Percentiles rank a stretch among this genome's conserved stretches.
phyloP scores from a whole-genome alignment of 129 eudicot species.

The Tanacetum coccineum region DNA sequence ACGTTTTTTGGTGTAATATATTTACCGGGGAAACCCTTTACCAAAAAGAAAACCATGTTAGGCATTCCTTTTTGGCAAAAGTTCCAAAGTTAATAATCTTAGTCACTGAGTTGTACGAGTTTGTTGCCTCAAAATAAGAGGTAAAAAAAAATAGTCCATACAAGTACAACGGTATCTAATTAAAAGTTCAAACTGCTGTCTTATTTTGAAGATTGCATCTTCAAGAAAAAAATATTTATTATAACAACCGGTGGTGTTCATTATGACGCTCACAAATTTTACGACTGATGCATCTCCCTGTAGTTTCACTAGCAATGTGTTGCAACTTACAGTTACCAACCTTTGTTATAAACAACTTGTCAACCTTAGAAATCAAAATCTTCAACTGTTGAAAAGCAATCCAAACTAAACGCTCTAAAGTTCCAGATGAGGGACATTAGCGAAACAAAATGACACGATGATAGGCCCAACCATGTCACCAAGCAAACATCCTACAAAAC shows the following conservation, averaged over 20 bases:
- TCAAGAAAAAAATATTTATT: conserved; percentile 11
- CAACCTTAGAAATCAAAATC: conserved; percentile 3
- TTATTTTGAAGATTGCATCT: conserved; percentile 18
- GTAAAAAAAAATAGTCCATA: not conserved
- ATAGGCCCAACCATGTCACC: conserved; percentile 87
- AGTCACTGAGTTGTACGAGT: no score
- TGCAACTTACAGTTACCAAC: conserved; percentile 10
- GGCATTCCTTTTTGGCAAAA: no score
- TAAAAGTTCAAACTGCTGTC: conserved; percentile 9
- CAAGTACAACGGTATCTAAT: conserved; percentile 2
- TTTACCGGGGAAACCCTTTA: no score
- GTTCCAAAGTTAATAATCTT: no score
- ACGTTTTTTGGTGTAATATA: no score
- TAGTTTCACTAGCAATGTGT: conserved; percentile 1
- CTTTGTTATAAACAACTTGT: conserved; percentile 14
- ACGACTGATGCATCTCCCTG: not conserved
- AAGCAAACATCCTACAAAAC: conserved; percentile 63
- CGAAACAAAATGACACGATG: conserved; percentile 52
- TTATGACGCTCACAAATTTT: not conserved
- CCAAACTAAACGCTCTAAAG: conserved; percentile 24
- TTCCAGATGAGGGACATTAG: conserved; percentile 26
- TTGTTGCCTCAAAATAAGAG: no score
- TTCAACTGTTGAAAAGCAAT: conserved; percentile 11
- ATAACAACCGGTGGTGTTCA: conserved; percentile 1
- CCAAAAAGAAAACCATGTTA: no score